Evolutionary conservation across 495 filamentous ascomycete genomes (phyloP), one percentile per base, ranked within the genome.

Genomic region (Hyaloscypha finlandica): DNA sequence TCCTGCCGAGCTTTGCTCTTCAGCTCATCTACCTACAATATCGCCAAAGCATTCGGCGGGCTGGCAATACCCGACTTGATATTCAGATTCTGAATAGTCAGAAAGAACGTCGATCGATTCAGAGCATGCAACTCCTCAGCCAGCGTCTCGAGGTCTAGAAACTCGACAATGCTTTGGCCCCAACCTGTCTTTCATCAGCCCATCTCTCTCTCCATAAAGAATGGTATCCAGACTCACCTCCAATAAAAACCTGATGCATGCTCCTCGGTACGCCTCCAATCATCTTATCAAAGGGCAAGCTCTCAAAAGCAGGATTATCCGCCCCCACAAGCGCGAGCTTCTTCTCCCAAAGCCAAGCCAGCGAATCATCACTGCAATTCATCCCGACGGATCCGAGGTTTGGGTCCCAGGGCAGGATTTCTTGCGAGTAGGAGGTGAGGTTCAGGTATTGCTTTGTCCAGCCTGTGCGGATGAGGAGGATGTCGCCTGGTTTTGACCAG

Each of bases 241-340:
- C 45, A n/a, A 63, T 63, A 31, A 51, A 51, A 4, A 63, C 39
- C 52, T 56, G 62, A 56, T 56, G 62, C 51, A 64, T 5, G 39
- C 48, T 29, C 30, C 52, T 64, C 51, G 31, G 19, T 3, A 61
- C 51, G 16, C 62, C 52, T 42, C 19, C 5, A 55, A 70, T 64
- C 4, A 45, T 64, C 32, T 81, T 74, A 52, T 81, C 70, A 4
- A 77, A 74, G 33, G 87, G 85, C 83, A 85, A 87, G 42, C 54
- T 61, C 58, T 78, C 75, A 63, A 74, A 77, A 16, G 68, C 72
- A 12, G 65, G 65, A 32, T 71, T 73, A 45, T 78, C 76, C 20
- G 69, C 70, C 0, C 74, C 74, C 4, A 78, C 74, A 37, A 75
- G 68, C 9, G 70, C 72, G 31, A 78, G 70, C 19, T 72, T 66